phyloP scores from a whole-genome alignment of 2,329 filamentous ascomycete genomes.

The Teratosphaeria zuluensis region DNA sequence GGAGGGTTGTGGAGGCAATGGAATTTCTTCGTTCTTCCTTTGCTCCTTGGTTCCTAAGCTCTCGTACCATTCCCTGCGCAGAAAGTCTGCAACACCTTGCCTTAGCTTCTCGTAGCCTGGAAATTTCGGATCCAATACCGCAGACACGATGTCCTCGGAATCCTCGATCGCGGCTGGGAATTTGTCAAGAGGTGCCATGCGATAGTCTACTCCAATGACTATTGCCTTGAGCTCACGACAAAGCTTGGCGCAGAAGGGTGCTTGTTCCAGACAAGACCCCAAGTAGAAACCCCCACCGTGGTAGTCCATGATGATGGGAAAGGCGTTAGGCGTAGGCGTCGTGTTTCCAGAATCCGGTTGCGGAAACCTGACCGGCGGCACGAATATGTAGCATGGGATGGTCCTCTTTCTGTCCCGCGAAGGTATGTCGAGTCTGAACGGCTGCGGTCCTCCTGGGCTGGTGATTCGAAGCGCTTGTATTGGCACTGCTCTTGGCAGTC shows the following conservation, averaged over 20 bases:
- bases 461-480: slow-evolving; percentile 18
- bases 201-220: slow-evolving; percentile 40
- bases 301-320: slow-evolving; percentile 34
- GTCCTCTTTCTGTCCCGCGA: slow-evolving; percentile 26
- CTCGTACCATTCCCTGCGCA: slow-evolving; percentile 7
- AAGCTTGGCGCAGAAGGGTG: slow-evolving; percentile 39
- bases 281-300: slow-evolving; percentile 37
- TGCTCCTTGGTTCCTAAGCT: slow-evolving; percentile 9
- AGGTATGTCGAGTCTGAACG: slow-evolving; percentile 32
- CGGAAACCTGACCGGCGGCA: slow-evolving; percentile 27
- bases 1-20: slow-evolving; percentile 4
- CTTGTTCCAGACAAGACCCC: slow-evolving; percentile 35
- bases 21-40: slow-evolving; percentile 5
- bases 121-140: slow-evolving; percentile 30
- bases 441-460: slow-evolving; percentile 32
- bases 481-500: slow-evolving; percentile 5
- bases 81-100: slow-evolving; percentile 20
- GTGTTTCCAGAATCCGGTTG: slow-evolving; percentile 7
- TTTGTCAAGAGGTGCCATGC: slow-evolving; percentile 37
- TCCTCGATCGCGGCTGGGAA: slow-evolving; percentile 41
- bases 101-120: slow-evolving; percentile 26
- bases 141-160: slow-evolving; percentile 36
- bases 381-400: slow-evolving; percentile 34
- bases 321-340: slow-evolving; percentile 9
- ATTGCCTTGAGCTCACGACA: slow-evolving; percentile 33